Base-by-base conservation (phyloP, 129 eudicot genomes). In the Apium graveolens region DNA sequence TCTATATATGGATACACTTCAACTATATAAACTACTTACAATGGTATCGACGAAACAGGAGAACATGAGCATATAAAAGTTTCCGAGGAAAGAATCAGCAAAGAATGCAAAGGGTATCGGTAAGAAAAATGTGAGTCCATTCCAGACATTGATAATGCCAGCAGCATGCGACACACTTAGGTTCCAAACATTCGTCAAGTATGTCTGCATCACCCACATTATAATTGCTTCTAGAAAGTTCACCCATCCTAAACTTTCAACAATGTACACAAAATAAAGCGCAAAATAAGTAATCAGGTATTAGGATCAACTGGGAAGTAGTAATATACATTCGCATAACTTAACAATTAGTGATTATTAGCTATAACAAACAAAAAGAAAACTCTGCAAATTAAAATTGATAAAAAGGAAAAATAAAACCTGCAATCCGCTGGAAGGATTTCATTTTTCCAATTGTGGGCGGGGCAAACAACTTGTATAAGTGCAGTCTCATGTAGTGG, bases 171-270 rank as follows among this genome's bases (percentile, higher is more conserved):
- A 13, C 24, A 70, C 42, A 17, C 74, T 3, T 3, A 70, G 14
- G 0, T 70, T 18, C 74, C 74, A 70, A 8, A 70, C 74, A 37
- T 70, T 20, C 26, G 74, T 70, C 74, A 70, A 35, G 45, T 70
- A 70, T 35, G 74, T 70, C 74, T 32, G n/a, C 74, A 70, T 32
- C 42, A 18, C 45, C 74, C 74, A 70, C n/a, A 70, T 34, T 70
- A 37, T 20, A 70, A 31, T 14, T 7, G 26, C 74, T 32, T 35
- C 74, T 3, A 70, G 20, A 1, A 70, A 17, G 27, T 70, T 37
- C n/a, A 20, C 74, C 45, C 74, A 70, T 70, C 39, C n/a, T 37
- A 35, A 70, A 14, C 12, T 37, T 18, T 2, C 27, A 70, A 70
- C 39, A 63, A 55, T 55, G 65, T 55, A 55, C 38, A 63, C 37